A percentile compares a stretch with the other conserved stretches of the same genome.
Conservation (phyloP, 163 green algal genomes). For the Chlorella variabilis region DNA sequence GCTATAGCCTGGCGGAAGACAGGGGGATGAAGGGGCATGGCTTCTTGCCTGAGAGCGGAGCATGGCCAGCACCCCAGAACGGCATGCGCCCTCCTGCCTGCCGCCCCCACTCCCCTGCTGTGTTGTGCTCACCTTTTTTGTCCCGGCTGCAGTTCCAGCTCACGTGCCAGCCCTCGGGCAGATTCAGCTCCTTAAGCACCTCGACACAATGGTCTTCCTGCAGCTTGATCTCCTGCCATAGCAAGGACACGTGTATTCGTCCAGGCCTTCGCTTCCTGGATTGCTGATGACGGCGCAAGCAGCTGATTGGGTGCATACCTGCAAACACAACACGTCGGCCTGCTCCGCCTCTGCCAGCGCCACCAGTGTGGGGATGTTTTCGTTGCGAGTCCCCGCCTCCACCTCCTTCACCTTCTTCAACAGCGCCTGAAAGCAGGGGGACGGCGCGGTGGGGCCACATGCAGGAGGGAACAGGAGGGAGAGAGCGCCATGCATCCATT, state of each 20-base stretch:
- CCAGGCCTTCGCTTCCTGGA: no score
- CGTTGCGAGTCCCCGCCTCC: slow-evolving; percentile 15
- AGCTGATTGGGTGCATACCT: no score
- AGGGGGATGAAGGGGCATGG: neutral
- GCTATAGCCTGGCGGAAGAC: slow-evolving; percentile 55
- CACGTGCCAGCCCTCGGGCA: slow-evolving; percentile 58
- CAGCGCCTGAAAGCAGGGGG: slow-evolving; percentile 55
- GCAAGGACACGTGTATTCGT: no score
- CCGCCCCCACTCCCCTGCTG: neutral
- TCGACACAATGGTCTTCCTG: slow-evolving; percentile 61
- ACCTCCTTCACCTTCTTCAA: slow-evolving; percentile 69
- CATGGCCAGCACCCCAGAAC: neutral
- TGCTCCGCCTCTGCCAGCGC: slow-evolving; percentile 68
- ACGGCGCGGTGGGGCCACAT: neutral
- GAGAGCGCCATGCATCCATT: no score
- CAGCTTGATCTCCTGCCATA: slow-evolving; percentile 87
- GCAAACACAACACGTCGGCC: slow-evolving; percentile 77
- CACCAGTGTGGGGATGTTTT: slow-evolving; percentile 61
- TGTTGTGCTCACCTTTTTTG: slow-evolving; percentile 52
- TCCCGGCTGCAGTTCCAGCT: slow-evolving; percentile 71
- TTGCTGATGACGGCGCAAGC: no score
- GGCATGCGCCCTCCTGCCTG: neutral
- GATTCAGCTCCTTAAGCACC: slow-evolving; percentile 33
- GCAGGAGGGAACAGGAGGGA: no score
- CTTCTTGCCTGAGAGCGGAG: no score